Base-by-base conservation (phyloP, 805 yeast species). In the Yamadazyma sp. region DNA sequence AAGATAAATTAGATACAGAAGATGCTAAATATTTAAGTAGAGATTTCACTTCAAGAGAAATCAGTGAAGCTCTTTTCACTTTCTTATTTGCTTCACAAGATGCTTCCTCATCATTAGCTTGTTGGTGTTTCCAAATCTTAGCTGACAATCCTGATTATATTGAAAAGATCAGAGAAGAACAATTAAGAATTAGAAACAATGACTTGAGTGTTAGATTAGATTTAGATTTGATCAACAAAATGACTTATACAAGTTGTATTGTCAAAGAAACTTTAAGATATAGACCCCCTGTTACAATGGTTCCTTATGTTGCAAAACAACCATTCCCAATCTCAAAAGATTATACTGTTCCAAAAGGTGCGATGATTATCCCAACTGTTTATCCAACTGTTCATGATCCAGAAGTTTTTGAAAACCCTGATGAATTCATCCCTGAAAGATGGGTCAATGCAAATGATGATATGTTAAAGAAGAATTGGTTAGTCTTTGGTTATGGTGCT, bases 261-360 rank as follows among this genome's bases (percentile, higher is more conserved):
- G 96, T 93, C 43, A 86, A 80, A 65, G 98, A 93, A 70, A 69
- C 93, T 36, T 76, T 93, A 50, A 82, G 98, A 60, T 85, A 84
- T 70, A 82, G 98, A 65, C 98, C 98, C 18, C 98, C 98, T 3
- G 98, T 93, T 43, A 55, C 89, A 39, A 93, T 93, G 98, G 98
- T 93, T 42, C 98, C 98, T 34, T 93, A 93, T 58, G 87, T 86
- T 41, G 96, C 76, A 35, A 93, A 93, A 73, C 73, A 87, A 59
- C 66, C 75, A 10, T 93, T 85, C 73, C 95, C 95, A 27, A 79
- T 93, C 35, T 75, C 86, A 25, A 82, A 82, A 11, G 75, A 71
- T 38, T 93, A 93, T 66, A 80, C 91, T 18, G 96, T 88, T 33
- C 98, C 98, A 58, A 89, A 88, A 67, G 98, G 98, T 30, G 73